Evolutionary conservation across 1,284 basidiomycete species (phyloP), one percentile per base, ranked within the genome.

Genomic region (Marasmius sp.): DNA sequence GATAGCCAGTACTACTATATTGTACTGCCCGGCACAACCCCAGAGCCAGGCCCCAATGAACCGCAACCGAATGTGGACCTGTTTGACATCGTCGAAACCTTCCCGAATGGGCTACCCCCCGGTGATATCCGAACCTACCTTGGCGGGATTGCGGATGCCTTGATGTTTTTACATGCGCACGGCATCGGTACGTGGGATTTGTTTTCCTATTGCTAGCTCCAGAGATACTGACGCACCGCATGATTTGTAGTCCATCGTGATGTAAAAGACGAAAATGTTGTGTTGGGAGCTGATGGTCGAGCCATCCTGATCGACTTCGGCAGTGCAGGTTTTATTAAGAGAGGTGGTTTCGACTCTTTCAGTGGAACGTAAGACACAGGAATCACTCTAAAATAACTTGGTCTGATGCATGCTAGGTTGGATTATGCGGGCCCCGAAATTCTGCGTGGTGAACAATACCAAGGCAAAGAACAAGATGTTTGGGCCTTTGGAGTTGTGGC

Each of bases 401-500:
- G 33, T 54, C 47, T 59, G 14, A 41, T 52, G 22, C 16, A 60
- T 55, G 63, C 67, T 62, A 96, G 94, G n/a, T 79, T 96, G 68
- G 94, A 96, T 75, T 99, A 98, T 71, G 97, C 97, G 36, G 95
- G 94, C 1, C 97, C 97, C 43, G 97, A 99, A 77, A 98, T 99
- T 62, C 77, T 99, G 56, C 89, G 94, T 20, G 97, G 97, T 10
- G 95, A 97, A 72, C 87, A 93, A 63, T 99, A 99, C 73, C 84
- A 91, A 60, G 97, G 97, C 48, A 97, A 96, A 74, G 95, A 97
- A 72, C 96, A 98, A 76, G 97, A 99, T 69, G 90, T 99, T 0
- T 99, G 97, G 97, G 97, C 97, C 0, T 92, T 97, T 61, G 97
- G 97, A n/a, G 95, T 98, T 11, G 94, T 99, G 14, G 94, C 91